Evolutionary conservation across 768 basidiomycete genomes (phyloP), one percentile per base, ranked within the genome.

Genomic region (Phanerochaete carnosa): DNA sequence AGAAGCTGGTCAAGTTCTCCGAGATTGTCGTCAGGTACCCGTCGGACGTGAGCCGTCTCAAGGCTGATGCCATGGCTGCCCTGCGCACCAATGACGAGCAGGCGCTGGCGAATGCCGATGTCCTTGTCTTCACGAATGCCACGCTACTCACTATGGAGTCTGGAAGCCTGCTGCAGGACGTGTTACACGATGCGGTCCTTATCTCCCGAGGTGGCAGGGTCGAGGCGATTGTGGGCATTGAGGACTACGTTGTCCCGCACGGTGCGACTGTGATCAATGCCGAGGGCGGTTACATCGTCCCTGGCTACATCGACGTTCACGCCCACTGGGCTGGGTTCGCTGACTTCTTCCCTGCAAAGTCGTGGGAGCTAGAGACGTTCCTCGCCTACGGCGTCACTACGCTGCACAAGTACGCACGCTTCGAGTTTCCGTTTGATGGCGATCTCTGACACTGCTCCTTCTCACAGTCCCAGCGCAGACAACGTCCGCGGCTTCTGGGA

Each of bases 341-440:
- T 0, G 79, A 75, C 30, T 74, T 75, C 32, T 82, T 83, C 64
- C 89, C 89, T 0, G 79, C 87, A 7, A 78, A 77, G 46, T 89
- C 87, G 11, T 91, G 89, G 88, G 88, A 90, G 66, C 77, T 88
- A 76, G 80, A 87, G 67, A 83, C 87, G 0, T 89, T 90, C 81
- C 78, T 91, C 30, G 86, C 88, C 0, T 90, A 88, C 65, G 89
- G 89, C 23, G 81, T 90, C 3, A 90, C 89, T 1, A 90, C 89
- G 1, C 65, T 90, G 59, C 89, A 90, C 76, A 91, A 90, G 88
- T 90, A 62, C 59, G 79, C 72, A n/a, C 55, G 16, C 47, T 6
- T 47, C 23, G 13, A 30, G 26, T 32, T 23, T 39, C 30, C 60
- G 5, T n/a, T 43, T 7, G 3, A n/a, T 39, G 3, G n/a, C 16